Evolutionary conservation across 441 rosid species (phyloP).

Genomic region (Pelargonium cotyledonis): DNA sequence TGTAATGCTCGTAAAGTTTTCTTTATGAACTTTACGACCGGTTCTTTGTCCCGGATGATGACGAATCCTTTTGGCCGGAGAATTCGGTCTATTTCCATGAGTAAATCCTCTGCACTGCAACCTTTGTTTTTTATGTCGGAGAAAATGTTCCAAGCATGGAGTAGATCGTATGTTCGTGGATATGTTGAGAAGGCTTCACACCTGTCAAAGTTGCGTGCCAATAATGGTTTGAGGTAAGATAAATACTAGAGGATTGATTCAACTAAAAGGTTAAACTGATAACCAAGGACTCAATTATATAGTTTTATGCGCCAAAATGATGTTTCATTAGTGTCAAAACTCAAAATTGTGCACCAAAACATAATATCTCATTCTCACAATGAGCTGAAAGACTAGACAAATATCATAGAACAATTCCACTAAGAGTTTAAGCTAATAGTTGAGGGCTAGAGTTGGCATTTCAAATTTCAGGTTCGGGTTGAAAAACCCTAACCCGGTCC

Average conservation of each 20-base stretch:
- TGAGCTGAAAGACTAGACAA: no score
- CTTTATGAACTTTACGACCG: constrained; percentile 57
- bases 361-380: no score
- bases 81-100: constrained; percentile 89
- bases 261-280: no score
- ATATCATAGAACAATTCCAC: no score
- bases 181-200: constrained; percentile 91
- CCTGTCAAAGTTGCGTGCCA: constrained; percentile 36
- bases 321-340: no score
- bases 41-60: constrained; percentile 64
- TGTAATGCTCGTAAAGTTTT: constrained; percentile 67
- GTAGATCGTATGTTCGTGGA: constrained; percentile 90
- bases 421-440: no score
- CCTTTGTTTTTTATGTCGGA: constrained; percentile 77
- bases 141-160: constrained; percentile 81
- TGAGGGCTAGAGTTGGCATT: no score
- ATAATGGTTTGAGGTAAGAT: not conserved
- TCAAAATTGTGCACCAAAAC: no score
- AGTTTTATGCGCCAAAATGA: no score
- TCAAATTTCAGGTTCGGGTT: no score
- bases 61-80: constrained; percentile 84
- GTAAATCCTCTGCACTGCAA: constrained; percentile 75
- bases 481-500: no score
- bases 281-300: no score
- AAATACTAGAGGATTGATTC: not conserved